Conservation (phyloP, 768 basidiomycete genomes). For the Tricholoma saponaceum region DNA sequence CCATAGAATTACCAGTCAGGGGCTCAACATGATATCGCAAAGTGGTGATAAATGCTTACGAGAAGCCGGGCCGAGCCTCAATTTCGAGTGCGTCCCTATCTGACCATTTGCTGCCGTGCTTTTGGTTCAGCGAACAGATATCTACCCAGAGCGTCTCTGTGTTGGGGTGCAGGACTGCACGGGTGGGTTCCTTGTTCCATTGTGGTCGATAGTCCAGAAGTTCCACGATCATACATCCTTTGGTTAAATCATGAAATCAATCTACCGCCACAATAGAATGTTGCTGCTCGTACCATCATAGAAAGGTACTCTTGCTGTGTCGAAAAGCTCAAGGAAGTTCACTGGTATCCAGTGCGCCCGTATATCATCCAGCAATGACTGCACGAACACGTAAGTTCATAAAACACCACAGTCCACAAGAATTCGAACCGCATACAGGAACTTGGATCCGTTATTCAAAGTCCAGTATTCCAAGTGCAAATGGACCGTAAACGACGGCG, state of each 20-base stretch:
- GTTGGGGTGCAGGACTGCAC: constrained; percentile 75
- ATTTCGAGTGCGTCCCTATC: constrained; percentile 70
- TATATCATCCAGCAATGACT: constrained; percentile 83
- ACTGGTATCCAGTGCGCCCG: constrained; percentile 80
- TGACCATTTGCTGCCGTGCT: constrained; percentile 54
- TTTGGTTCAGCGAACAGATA: constrained; percentile 65
- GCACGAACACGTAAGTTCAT: constrained; percentile 1
- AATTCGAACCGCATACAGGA: constrained; percentile 63
- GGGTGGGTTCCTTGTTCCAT: constrained; percentile 54
- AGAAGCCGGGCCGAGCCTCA: constrained; percentile 71
- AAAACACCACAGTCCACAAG: background rate
- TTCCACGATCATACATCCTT: constrained; percentile 86
- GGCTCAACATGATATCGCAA: background rate
- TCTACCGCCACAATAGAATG: background rate
- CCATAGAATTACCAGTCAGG: background rate
- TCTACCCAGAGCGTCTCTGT: constrained; percentile 78
- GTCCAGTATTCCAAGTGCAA: constrained; percentile 80
- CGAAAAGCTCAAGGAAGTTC: constrained; percentile 81
- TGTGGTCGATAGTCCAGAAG: constrained; percentile 71
- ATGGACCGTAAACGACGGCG: constrained; percentile 77
- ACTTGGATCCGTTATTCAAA: constrained; percentile 77
- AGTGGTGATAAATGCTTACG: constrained; percentile 38
- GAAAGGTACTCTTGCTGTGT: constrained; percentile 68
- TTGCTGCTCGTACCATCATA: constrained; percentile 63
- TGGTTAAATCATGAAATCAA: background rate